Base-by-base conservation (phyloP, 768 basidiomycete genomes). In the Russula abietina region DNA sequence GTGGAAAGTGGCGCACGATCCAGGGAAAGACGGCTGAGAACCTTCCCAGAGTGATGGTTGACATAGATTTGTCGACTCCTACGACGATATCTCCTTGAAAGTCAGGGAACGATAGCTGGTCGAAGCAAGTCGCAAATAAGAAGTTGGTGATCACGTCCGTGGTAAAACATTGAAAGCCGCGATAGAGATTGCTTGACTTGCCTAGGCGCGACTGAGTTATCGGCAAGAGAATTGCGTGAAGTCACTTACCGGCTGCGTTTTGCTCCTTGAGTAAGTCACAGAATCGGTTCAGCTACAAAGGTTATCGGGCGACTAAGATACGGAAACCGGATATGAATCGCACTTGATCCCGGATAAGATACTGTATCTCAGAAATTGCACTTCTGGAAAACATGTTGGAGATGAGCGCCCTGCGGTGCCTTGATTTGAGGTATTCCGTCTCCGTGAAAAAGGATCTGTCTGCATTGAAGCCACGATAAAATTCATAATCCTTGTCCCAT, bases 81-180 rank as follows among this genome's bases (percentile, higher is more conserved):
- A 72, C 36, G 14, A 79, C 61, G 11, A 79, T 59, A 6, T 75
- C 74, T 17, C 74, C 69, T 14, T 67, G 66, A 61, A 81, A 80
- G 10, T 70, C 69, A 4, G 70, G 71, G 41, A 62, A 67, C 22
- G 73, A 69, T 11, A 79, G 68, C 8, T 73, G 69, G 51, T 75
- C 69, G 32, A 71, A 62, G 26, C 69, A 74, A 30, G 70, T 67
- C 12, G 73, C 72, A 55, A 80, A 80, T 65, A 75, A 76, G 65
- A 79, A 78, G 7, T 74, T 70, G 14, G 78, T 71, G 55, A 81
- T 77, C 53, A 78, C 75, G 63, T 80, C 80, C 61, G 79, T 67
- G 11, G 78, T 73, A 14, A 74, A 69, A 32, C 77, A 76, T 36
- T 78, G 73, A 55, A 77, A 80, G 8, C 77, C 79, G 36, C 74